These are phyloP conservation scores for Trichoderma sp. DNA, from an alignment of 2,329 filamentous ascomycete species.

Conservation along the genomic window DNA sequence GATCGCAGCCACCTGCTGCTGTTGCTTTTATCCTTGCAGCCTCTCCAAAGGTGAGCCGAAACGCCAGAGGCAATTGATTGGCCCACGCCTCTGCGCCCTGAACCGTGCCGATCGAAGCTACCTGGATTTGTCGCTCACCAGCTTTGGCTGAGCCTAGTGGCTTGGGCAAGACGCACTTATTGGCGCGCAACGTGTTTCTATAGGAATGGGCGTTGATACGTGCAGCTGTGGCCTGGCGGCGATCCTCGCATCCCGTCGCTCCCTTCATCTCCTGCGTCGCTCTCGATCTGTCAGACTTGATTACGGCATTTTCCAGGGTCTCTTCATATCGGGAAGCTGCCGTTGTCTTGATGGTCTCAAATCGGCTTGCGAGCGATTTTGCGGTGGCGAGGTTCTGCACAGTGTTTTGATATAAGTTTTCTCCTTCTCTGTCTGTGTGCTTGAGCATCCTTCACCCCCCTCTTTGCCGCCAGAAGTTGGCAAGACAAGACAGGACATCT, in stretches of 20 bases:
- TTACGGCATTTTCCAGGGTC: neutral
- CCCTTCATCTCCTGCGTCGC: conserved; percentile 10
- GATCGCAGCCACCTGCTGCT: neutral
- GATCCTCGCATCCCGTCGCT: conserved; percentile 1
- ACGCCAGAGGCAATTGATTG: conserved; percentile 19
- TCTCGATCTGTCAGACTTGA: neutral
- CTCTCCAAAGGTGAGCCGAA: conserved; percentile 26
- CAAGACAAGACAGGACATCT: neutral
- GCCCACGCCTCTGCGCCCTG: conserved; percentile 5
- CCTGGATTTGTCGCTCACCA: conserved; percentile 11
- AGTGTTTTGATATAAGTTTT: neutral
- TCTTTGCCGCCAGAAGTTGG: neutral
- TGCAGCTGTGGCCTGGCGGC: conserved; percentile 5
- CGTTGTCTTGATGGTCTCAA: neutral
- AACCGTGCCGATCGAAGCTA: conserved; percentile 10
- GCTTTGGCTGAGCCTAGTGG: conserved; percentile 23
- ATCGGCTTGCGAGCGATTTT: neutral
- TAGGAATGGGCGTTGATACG: conserved; percentile 13
- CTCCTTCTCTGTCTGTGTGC: neutral
- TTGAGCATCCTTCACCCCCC: neutral
- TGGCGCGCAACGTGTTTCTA: conserved; percentile 24
- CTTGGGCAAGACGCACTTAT: conserved; percentile 8
- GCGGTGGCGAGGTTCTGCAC: neutral
- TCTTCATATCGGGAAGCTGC: neutral
- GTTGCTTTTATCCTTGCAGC: conserved; percentile 6